These are phyloP conservation scores for Penicillium sp. DNA, from an alignment of 2,329 filamentous ascomycete genomes.

Conservation along the genomic window DNA sequence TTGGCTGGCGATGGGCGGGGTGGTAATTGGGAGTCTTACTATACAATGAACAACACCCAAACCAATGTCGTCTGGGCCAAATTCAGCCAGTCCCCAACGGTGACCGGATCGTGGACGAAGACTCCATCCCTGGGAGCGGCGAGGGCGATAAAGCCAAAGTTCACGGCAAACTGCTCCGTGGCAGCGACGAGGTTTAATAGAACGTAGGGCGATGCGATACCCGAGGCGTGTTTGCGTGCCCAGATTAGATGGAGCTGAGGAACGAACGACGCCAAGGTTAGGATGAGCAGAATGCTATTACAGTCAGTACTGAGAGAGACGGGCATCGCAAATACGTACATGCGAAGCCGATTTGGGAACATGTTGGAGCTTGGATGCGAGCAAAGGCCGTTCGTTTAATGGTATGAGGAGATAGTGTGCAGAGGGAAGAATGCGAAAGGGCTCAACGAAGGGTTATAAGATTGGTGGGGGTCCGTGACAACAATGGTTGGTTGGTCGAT, in stretches of 20 bases:
- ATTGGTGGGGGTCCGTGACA: too few relatives aligned
- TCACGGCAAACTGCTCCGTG: conserved; percentile 5
- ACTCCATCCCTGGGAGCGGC: not conserved
- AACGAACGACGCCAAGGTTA: conserved; percentile 6
- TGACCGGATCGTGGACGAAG: conserved; percentile 6
- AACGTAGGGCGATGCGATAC: not conserved
- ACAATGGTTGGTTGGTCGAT: too few relatives aligned
- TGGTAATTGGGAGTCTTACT: not conserved
- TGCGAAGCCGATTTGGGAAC: conserved; percentile 6
- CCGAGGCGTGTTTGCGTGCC: conserved; percentile 9
- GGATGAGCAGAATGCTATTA: conserved; percentile 8
- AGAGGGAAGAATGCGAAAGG: too few relatives aligned
- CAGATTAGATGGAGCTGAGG: conserved; percentile 8
- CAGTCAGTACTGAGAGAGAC: not conserved
- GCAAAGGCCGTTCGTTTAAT: too few relatives aligned
- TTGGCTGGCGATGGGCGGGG: not conserved
- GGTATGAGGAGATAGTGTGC: too few relatives aligned
- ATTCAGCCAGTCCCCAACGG: conserved; percentile 6
- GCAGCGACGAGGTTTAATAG: conserved; percentile 7
- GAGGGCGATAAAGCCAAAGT: conserved; percentile 4
- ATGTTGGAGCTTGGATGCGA: not conserved
- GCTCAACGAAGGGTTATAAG: too few relatives aligned
- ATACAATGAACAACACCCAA: conserved; percentile 7
- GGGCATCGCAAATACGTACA: not conserved
- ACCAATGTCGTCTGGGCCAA: conserved; percentile 1